Conservation (phyloP, 306 rosid genomes). For the Prunus dulcis region DNA sequence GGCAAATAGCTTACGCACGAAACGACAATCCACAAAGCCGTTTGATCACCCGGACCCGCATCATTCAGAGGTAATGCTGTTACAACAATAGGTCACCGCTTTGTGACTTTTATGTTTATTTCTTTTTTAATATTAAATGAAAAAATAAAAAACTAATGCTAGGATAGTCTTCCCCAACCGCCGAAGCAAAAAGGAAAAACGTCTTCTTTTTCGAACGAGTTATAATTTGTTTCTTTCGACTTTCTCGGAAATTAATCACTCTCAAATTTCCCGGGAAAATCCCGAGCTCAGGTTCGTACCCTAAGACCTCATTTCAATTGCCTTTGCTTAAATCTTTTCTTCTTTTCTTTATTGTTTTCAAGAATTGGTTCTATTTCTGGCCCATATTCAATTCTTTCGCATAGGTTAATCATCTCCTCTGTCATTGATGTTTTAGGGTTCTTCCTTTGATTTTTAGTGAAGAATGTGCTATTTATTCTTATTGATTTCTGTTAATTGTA, state of each 20-base stretch:
- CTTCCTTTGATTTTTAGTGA: neutral
- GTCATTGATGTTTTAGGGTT: slow-evolving; percentile 27
- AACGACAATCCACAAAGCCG: neutral
- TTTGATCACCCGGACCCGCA: neutral
- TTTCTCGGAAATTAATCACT: slow-evolving; percentile 41
- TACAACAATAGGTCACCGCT: neutral
- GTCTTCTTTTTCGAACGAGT: neutral
- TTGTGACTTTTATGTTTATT: neutral
- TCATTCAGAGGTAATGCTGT: neutral
- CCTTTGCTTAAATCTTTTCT: neutral
- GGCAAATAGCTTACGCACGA: neutral
- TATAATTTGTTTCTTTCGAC: slow-evolving; percentile 10
- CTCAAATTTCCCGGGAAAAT: slow-evolving; percentile 31
- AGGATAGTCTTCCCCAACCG: slow-evolving; percentile 32
- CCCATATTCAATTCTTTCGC: neutral
- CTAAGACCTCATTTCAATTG: slow-evolving; percentile 12
- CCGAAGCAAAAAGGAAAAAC: slow-evolving; percentile 27
- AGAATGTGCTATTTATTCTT: neutral
- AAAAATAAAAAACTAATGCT: neutral
- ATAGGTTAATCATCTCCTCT: neutral
- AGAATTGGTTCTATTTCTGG: neutral
- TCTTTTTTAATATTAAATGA: neutral
- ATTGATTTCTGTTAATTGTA: neutral
- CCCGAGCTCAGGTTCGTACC: slow-evolving; percentile 35
- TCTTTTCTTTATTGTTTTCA: neutral